Evolutionary conservation across 2,329 filamentous ascomycete genomes (phyloP).

Genomic region (Arthrobotrys sinensis): DNA sequence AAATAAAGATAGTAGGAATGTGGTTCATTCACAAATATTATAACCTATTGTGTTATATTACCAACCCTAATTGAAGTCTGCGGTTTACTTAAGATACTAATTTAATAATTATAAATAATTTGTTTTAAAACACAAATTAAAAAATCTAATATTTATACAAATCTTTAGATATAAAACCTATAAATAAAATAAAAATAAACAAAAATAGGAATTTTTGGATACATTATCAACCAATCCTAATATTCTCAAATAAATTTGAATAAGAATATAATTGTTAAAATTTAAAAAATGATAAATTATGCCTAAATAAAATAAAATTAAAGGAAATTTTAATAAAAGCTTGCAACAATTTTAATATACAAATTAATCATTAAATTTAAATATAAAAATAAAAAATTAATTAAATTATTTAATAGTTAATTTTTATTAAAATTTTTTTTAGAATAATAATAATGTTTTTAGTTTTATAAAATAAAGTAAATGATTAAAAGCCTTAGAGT

Average conservation of each 20-base stretch:
- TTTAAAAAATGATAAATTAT: constrained; percentile 70
- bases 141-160: constrained; percentile 68
- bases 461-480: constrained; percentile 69
- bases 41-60: constrained; percentile 65
- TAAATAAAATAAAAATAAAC: too few relatives aligned
- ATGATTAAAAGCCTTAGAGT: constrained; percentile 69
- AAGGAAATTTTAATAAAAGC: constrained; percentile 69
- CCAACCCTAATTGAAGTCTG: constrained; percentile 66
- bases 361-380: constrained; percentile 69
- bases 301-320: constrained; percentile 69
- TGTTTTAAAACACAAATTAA: constrained; percentile 69
- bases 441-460: constrained; percentile 69
- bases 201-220: constrained; percentile 67
- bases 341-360: constrained; percentile 68
- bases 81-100: constrained; percentile 67
- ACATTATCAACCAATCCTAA: too few relatives aligned
- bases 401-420: constrained; percentile 68
- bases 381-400: constrained; percentile 67
- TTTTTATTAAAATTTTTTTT: constrained; percentile 69
- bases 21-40: constrained; percentile 67
- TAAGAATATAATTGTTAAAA: constrained; percentile 69
- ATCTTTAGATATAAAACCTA: constrained; percentile 68
- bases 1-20: constrained; percentile 67
- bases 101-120: constrained; percentile 68
- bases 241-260: constrained; percentile 69